Evolutionary conservation across 2,329 filamentous ascomycete species (phyloP).

Genomic region (Arthrinium puccinioides): DNA sequence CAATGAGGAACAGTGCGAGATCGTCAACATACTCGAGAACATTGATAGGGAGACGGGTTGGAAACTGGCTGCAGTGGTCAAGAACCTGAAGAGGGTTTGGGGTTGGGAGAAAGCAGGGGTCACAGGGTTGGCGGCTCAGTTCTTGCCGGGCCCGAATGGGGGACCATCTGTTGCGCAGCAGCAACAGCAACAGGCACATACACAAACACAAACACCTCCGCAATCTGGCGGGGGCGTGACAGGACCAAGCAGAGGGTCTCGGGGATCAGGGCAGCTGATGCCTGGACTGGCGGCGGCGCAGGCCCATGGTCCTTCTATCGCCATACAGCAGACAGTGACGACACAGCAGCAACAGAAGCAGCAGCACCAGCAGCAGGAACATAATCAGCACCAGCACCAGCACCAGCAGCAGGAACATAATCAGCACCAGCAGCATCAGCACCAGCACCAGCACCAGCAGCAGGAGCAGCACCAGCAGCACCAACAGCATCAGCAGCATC

Average conservation of each 20-base stretch:
- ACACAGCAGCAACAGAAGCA: no score
- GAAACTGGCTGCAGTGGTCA: conserved; percentile 65
- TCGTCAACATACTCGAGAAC: conserved; percentile 66
- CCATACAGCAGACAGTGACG: no score
- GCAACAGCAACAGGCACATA: conserved; percentile 5
- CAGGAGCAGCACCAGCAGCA: no score
- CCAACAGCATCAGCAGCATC: no score
- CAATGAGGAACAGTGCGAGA: conserved; percentile 70
- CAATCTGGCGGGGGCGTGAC: no score
- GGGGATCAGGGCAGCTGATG: no score
- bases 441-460: not conserved
- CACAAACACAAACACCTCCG: no score
- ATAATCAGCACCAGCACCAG: not conserved
- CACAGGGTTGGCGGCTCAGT: conserved; percentile 16
- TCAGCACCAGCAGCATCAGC: no score
- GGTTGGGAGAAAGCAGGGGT: conserved; percentile 51
- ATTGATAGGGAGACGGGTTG: conserved; percentile 74
- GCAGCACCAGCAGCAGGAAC: not conserved
- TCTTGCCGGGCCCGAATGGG: conserved; percentile 10
- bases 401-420: not conserved
- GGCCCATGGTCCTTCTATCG: no score
- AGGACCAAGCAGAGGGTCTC: no score
- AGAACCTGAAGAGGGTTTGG: conserved; percentile 70
- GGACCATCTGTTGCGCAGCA: conserved; percentile 1
- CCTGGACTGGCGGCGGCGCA: not conserved